Percentiles rank a stretch among this genome's conserved stretches.
Evolutionary conservation across 139 green algal species (phyloP).

Genomic region (Zygnema circumcarinatum): DNA sequence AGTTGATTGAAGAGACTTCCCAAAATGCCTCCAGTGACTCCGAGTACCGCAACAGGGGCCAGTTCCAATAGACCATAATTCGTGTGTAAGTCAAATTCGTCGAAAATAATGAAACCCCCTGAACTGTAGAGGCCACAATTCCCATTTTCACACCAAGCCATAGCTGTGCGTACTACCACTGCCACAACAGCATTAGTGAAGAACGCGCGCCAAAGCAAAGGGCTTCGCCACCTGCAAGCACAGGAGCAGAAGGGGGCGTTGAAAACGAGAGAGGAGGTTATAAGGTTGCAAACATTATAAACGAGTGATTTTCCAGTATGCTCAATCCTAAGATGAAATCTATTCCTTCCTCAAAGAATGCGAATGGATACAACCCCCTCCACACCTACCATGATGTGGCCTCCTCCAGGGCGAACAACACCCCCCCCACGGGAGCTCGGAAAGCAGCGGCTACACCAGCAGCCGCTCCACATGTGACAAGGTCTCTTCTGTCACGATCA

Average conservation of each 20-base stretch:
- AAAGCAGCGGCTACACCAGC: slow-evolving; percentile 84
- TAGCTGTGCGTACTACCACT: slow-evolving; percentile 63
- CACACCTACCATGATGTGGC: slow-evolving; percentile 65
- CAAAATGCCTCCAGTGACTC: slow-evolving; percentile 77
- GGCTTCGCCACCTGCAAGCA: slow-evolving; percentile 38
- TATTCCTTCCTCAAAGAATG: not conserved
- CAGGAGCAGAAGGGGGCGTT: not conserved
- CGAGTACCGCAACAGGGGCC: slow-evolving; percentile 77
- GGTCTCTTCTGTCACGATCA: slow-evolving; percentile 51
- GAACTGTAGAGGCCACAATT: slow-evolving; percentile 45
- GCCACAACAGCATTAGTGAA: slow-evolving; percentile 79
- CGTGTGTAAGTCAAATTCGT: slow-evolving; percentile 14
- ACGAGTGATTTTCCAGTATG: not conserved
- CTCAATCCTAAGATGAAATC: slow-evolving; percentile 7
- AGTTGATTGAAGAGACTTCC: slow-evolving; percentile 75
- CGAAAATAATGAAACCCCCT: slow-evolving; percentile 57
- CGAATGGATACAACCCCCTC: too few species aligned
- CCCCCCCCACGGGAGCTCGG: slow-evolving; percentile 79
- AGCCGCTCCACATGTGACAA: slow-evolving; percentile 74
- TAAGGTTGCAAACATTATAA: slow-evolving; percentile 7
- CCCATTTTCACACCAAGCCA: slow-evolving; percentile 65
- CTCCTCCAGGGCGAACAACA: slow-evolving; percentile 89
- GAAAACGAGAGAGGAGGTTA: not conserved
- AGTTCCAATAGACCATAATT: slow-evolving; percentile 71
- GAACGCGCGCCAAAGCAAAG: slow-evolving; percentile 79